Evolutionary conservation across 495 filamentous ascomycete species (phyloP).

Genomic region (Thozetella sp.): DNA sequence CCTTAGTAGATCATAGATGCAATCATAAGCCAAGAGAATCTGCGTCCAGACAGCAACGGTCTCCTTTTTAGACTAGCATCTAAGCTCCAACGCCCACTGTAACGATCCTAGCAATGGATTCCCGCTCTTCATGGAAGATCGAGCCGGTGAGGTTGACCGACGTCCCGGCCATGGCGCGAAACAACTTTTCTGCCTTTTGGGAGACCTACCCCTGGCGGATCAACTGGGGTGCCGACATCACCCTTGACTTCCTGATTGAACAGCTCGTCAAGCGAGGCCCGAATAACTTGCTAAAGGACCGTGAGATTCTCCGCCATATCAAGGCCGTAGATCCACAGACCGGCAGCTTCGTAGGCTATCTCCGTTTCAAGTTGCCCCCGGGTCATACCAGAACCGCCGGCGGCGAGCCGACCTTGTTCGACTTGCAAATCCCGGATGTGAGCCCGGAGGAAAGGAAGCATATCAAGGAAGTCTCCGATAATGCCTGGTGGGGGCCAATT

Average conservation of each 20-base stretch:
- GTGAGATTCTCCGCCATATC: constrained; percentile 15
- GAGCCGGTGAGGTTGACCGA: constrained; percentile 9
- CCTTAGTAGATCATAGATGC: no score
- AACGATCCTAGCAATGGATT: no score
- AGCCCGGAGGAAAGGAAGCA: background rate
- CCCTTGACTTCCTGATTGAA: constrained; percentile 15
- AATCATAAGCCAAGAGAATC: no score
- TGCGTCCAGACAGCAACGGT: no score
- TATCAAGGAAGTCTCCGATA: background rate
- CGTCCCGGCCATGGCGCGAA: constrained; percentile 12
- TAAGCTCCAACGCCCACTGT: no score
- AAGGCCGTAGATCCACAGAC: constrained; percentile 24
- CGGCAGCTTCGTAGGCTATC: constrained; percentile 18
- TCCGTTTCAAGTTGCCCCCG: constrained; percentile 19
- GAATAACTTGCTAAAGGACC: constrained; percentile 13
- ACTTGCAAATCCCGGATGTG: constrained; percentile 4
- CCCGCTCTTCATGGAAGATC: background rate
- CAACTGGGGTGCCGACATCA: constrained; percentile 13
- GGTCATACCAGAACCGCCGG: background rate
- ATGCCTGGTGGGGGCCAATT: background rate
- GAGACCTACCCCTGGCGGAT: constrained; percentile 17
- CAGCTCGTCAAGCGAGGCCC: constrained; percentile 13
- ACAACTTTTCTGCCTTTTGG: constrained; percentile 23
- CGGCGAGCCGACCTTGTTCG: background rate
- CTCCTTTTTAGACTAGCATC: no score